Conservation (phyloP, 2,329 filamentous ascomycete species). For the Colletotrichum phormii region DNA sequence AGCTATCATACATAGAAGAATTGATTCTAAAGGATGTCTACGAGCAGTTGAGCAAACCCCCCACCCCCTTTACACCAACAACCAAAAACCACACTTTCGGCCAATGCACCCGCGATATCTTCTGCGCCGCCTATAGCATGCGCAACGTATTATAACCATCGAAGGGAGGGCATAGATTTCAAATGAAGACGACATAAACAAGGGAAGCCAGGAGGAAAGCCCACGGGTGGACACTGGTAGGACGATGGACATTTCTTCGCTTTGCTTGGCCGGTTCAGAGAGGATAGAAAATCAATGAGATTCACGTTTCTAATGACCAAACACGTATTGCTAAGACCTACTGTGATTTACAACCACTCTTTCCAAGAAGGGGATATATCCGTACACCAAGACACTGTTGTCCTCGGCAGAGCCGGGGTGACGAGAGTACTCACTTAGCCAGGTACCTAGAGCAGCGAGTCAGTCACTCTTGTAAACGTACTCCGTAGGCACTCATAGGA, state of each 20-base stretch:
- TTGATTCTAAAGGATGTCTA: constrained; percentile 35
- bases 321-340: not conserved
- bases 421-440: not conserved
- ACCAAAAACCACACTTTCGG: constrained; percentile 14
- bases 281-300: constrained; percentile 35
- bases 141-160: constrained; percentile 35
- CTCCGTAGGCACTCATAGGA: not conserved
- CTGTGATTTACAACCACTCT: not conserved
- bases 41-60: constrained; percentile 32
- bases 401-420: not conserved
- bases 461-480: not conserved
- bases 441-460: not conserved
- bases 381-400: not conserved
- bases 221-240: constrained; percentile 18
- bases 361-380: too few species aligned
- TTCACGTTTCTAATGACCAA: constrained; percentile 31
- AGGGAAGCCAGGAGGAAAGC: constrained; percentile 28
- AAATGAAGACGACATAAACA: constrained; percentile 31
- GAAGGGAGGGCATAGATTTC: constrained; percentile 35
- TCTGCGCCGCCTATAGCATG: constrained; percentile 7
- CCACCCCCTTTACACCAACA: constrained; percentile 14
- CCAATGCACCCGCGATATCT: constrained; percentile 24
- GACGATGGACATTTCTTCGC: constrained; percentile 27
- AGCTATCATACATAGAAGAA: constrained; percentile 35
- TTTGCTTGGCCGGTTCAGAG: constrained; percentile 27